A percentile compares a stretch with the other conserved stretches of the same genome.
phyloP scores from a whole-genome alignment of 2,329 filamentous ascomycete genomes.

The Hortaea werneckii region DNA sequence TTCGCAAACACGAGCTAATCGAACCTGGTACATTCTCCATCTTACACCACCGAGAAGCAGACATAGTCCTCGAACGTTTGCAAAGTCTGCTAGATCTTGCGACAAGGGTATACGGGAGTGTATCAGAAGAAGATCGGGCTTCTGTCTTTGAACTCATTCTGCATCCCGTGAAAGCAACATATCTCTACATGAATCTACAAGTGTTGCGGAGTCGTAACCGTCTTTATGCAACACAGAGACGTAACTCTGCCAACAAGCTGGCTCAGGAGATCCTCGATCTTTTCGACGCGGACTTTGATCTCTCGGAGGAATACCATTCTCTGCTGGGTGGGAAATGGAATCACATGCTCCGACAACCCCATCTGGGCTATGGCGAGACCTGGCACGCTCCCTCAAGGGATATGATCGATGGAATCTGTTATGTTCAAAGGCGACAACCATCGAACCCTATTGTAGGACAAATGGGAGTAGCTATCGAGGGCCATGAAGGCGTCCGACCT shows the following conservation, averaged over 20 bases:
- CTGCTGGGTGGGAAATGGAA: conserved; percentile 53
- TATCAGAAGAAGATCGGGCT: conserved; percentile 42
- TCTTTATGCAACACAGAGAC: conserved; percentile 45
- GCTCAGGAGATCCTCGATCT: conserved; percentile 42
- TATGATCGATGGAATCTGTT: too few species aligned
- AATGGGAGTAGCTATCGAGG: too few species aligned
- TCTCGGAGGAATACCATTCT: conserved; percentile 48
- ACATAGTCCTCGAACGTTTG: conserved; percentile 49
- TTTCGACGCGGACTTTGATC: conserved; percentile 48
- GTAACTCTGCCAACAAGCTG: conserved; percentile 47
- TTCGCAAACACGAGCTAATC: conserved; percentile 54
- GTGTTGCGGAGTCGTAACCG: conserved; percentile 44
- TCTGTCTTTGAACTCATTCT: conserved; percentile 55
- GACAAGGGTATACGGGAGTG: conserved; percentile 44
- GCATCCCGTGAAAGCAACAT: conserved; percentile 49
- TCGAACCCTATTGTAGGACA: too few species aligned
- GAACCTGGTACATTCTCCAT: conserved; percentile 50
- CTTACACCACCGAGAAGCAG: conserved; percentile 55
- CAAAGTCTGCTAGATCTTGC: conserved; percentile 42
- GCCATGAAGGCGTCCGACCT: too few species aligned
- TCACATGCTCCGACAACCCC: conserved; percentile 37
- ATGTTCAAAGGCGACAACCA: too few species aligned
- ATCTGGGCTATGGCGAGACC: conserved; percentile 32
- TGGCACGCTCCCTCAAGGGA: too few species aligned
- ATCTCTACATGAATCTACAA: conserved; percentile 46